Percentiles rank a stretch among this genome's conserved stretches.
Conservation (phyloP, 345 rosid genomes). For the Geranium brycei region DNA sequence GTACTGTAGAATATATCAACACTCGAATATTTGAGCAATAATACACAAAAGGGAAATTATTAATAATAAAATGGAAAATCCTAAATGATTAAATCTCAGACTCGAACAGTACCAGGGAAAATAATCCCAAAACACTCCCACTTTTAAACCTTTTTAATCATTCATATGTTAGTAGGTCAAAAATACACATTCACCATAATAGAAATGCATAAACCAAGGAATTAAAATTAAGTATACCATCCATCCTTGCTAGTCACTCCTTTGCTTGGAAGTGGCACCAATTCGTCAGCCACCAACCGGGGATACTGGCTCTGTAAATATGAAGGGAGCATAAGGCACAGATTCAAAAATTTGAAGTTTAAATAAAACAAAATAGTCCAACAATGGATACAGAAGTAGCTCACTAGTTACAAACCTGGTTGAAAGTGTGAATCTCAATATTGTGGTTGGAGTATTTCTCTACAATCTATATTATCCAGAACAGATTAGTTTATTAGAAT, state of each 20-base stretch:
- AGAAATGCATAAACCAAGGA: no score
- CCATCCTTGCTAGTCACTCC: slow-evolving; percentile 86
- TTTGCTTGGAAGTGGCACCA: slow-evolving; percentile 71
- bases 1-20: no score
- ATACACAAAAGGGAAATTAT: no score
- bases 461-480: slow-evolving; percentile 43
- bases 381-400: not conserved
- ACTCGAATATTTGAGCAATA: no score
- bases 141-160: no score
- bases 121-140: no score
- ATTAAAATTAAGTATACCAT: slow-evolving; percentile 40
- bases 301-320: slow-evolving; percentile 85
- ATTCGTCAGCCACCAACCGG: slow-evolving; percentile 79
- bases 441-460: slow-evolving; percentile 72
- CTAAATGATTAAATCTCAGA: no score
- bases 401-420: slow-evolving; percentile 49
- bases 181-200: no score
- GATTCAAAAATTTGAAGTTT: not conserved
- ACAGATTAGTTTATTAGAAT: slow-evolving; percentile 7
- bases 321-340: not conserved
- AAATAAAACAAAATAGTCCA: not conserved
- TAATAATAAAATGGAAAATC: no score
- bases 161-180: no score
- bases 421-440: slow-evolving; percentile 76
- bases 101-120: no score